Base-by-base conservation (phyloP, 2,329 filamentous ascomycete genomes). In the Seiridium unicorne region DNA sequence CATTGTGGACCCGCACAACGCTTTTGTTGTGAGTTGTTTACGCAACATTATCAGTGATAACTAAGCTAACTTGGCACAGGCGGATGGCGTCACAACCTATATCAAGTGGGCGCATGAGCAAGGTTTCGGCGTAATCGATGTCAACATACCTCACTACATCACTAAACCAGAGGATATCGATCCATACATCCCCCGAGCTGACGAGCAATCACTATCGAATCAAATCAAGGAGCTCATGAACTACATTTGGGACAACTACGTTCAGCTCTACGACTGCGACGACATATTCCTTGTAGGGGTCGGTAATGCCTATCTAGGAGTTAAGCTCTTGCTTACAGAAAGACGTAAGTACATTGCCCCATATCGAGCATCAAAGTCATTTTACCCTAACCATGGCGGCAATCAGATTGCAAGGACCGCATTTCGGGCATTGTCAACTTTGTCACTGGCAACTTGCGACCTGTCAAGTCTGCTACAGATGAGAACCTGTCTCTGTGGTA, bases 241-340 rank as follows among this genome's bases (percentile, higher is more conserved):
- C 62, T 98, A 97, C 70, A 79, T 99, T 11, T 99, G 95, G 95
- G 93, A 97, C 68, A 99, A 99, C 71, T 97, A 97, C 70, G 87
- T 99, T 26, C 91, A 97, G 79, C 81, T 91, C 38, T 88, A 88
- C 55, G 84, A 91, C 2, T 81, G 84, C 0, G 87, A 89, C 5
- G 86, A 94, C 57, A 85, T 98, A 13, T 91, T 96, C 70, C 80
- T 99, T 31, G 82, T 99, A 70, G 94, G 95, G 0, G 87, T 96
- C 1, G 95, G 95, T n/a, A 89, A 92, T 67, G 91, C 95, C 1
- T 96, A 95, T 69, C 80, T 90, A 3, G 93, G 92, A 1, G 85
- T 97, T 53, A 89, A 95, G 60, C 85, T 93, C 60, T 84, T 98
- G 4, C 80, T 98, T 5, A 89, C 89, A 8, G 89, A 89, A 66